Evolutionary conservation across 345 rosid genomes (phyloP).

Genomic region (Tarenaya hassleriana): DNA sequence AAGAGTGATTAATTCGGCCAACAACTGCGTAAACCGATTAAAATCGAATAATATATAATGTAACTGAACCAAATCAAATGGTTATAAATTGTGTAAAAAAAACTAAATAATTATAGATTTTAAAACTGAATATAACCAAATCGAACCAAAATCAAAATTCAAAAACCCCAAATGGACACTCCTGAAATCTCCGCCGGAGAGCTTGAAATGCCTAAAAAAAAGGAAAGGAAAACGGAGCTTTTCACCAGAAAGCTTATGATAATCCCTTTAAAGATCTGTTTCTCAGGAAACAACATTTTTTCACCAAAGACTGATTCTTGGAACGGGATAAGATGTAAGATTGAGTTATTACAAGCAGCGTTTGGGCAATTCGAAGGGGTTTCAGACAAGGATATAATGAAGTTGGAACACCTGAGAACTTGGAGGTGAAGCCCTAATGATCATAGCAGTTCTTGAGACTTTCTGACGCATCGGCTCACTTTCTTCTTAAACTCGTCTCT

Average conservation of each 20-base stretch:
- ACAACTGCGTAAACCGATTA: too few relatives aligned
- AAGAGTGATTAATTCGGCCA: too few relatives aligned
- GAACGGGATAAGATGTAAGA: conserved; percentile 21
- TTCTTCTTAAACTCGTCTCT: conserved; percentile 51
- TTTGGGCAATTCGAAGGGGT: conserved; percentile 17
- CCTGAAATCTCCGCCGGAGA: neutral
- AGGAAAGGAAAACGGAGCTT: conserved; percentile 6
- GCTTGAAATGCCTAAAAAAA: neutral
- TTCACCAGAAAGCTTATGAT: conserved; percentile 16
- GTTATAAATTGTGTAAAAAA: too few relatives aligned
- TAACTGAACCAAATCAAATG: too few relatives aligned
- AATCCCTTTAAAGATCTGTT: conserved; percentile 8
- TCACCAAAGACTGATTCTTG: conserved; percentile 23
- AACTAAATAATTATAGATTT: too few relatives aligned
- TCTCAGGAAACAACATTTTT: conserved; percentile 4
- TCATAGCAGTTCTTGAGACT: conserved; percentile 44
- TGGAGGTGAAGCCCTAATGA: neutral
- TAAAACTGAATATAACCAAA: too few relatives aligned
- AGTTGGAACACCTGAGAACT: neutral
- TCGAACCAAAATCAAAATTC: too few relatives aligned
- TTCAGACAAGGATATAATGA: neutral
- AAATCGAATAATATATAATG: too few relatives aligned
- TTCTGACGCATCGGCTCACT: conserved; percentile 45
- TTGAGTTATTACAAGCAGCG: conserved; percentile 22
- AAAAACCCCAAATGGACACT: too few relatives aligned